These are phyloP conservation scores for Begonia loranthoides DNA, from an alignment of 306 rosid species.

Conservation along the genomic window DNA sequence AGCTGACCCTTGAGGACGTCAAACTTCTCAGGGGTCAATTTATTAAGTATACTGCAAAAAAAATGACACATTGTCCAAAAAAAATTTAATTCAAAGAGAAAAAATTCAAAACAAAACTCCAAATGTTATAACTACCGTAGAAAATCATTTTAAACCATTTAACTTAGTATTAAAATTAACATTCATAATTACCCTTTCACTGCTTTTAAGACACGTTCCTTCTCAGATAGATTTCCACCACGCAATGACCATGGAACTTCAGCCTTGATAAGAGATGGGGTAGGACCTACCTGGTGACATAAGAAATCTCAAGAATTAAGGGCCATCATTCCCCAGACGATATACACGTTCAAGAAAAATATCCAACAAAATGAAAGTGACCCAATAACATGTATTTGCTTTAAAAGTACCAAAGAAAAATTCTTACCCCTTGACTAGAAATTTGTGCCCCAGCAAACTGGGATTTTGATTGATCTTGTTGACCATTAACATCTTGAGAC, in stretches of 20 bases:
- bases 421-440: conserved; percentile 33
- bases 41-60: conserved; percentile 28
- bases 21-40: conserved; percentile 34
- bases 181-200: conserved; percentile 24
- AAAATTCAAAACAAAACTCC: not conserved
- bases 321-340: not conserved
- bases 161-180: not conserved
- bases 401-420: conserved; percentile 1
- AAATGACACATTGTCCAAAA: no score
- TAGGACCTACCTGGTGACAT: conserved; percentile 17
- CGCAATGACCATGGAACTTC: conserved; percentile 32
- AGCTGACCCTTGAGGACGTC: conserved; percentile 29
- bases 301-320: not conserved
- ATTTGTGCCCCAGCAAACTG: conserved; percentile 13
- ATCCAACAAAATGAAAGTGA: not conserved
- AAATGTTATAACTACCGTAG: not conserved
- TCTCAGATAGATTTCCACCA: conserved; percentile 27
- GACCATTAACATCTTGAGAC: no score
- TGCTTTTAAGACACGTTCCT: conserved; percentile 26
- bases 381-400: not conserved
- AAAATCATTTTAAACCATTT: not conserved
- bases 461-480: not conserved
- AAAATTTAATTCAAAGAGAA: no score
- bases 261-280: conserved; percentile 22
- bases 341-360: no score